These are phyloP conservation scores for Bipolaris gigantea DNA, from an alignment of 2,329 filamentous ascomycete species.

Conservation along the genomic window DNA sequence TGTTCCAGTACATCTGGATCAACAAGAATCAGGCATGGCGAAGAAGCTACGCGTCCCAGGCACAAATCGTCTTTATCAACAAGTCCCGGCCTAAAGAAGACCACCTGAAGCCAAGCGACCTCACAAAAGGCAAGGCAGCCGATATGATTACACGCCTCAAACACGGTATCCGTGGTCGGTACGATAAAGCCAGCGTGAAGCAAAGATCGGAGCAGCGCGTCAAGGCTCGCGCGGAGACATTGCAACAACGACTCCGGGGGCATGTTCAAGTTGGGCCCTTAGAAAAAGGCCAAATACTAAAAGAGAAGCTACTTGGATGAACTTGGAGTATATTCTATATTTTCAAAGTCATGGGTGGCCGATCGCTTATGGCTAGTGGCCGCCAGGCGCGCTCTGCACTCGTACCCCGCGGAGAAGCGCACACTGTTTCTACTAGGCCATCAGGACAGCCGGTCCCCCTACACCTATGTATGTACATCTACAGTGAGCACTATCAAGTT, in stretches of 20 bases:
- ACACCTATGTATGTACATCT: too few relatives aligned
- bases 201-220: slow-evolving; percentile 30
- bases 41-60: slow-evolving; percentile 59
- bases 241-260: slow-evolving; percentile 47
- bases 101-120: slow-evolving; percentile 55
- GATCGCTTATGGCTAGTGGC: not conserved
- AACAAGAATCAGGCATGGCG: slow-evolving; percentile 71
- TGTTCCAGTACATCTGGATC: slow-evolving; percentile 70
- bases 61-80: slow-evolving; percentile 71
- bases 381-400: not conserved
- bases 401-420: slow-evolving; percentile 24
- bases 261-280: slow-evolving; percentile 54
- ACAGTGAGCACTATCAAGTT: not conserved
- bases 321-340: not conserved
- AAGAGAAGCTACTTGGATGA: slow-evolving; percentile 10
- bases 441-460: not conserved
- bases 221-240: slow-evolving; percentile 54
- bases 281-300: slow-evolving; percentile 9
- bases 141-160: slow-evolving; percentile 94
- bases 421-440: not conserved
- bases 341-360: not conserved
- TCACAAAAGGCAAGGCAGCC: slow-evolving; percentile 78
- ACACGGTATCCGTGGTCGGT: slow-evolving; percentile 72
- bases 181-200: slow-evolving; percentile 41
- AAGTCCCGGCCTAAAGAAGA: slow-evolving; percentile 61